Evolutionary conservation across 371 early-diverging fungal species (phyloP), one percentile per base, ranked within the genome.

Genomic region (Mucor sp.): DNA sequence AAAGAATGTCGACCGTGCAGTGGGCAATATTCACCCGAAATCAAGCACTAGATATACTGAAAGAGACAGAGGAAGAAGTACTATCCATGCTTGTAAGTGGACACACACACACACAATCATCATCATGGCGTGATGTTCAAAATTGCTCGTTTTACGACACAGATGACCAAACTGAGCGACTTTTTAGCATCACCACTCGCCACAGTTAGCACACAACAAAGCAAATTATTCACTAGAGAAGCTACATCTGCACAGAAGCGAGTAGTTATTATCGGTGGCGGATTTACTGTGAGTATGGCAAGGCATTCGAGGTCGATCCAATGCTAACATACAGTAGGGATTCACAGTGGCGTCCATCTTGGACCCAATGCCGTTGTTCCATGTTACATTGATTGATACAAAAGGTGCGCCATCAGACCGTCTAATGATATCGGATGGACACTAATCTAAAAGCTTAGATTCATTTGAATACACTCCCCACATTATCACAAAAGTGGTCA

Each of bases 311-410:
- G n/a, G n/a, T n/a, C n/a, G n/a, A 19, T 62, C 32, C 15, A 6
- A 35, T 11, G 6, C 30, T 23, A 7, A 37, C 25, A 17, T 6
- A 33, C 27, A 27, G 35, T 62, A 83, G 83, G 83, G 83, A 7
- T 83, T 80, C 32, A 76, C 80, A 0, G 80, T 80, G 2, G 83
- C 78, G 0, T 78, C 80, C 9, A 74, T 80, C 12, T 63, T 83
- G 27, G 83, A 83, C 47, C 77, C 80, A 6, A 83, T 83, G 83
- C 67, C 80, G 8, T 59, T 70, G 12, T 83, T 83, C 39, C 75
- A 83, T 64, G 80, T 83, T 8, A 78, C 78, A 7, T 62, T 83
- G 17, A 80, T 83, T 9, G 83, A 83, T 65, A 73, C 76, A 14
- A 83, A 83, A 75, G 83, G 83, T 82, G 60, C 7, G 12, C 4